A percentile compares a stretch with the other conserved stretches of the same genome.
Evolutionary conservation across 164 flowering plant species (phyloP).

Genomic region (Nelumbo lutea): DNA sequence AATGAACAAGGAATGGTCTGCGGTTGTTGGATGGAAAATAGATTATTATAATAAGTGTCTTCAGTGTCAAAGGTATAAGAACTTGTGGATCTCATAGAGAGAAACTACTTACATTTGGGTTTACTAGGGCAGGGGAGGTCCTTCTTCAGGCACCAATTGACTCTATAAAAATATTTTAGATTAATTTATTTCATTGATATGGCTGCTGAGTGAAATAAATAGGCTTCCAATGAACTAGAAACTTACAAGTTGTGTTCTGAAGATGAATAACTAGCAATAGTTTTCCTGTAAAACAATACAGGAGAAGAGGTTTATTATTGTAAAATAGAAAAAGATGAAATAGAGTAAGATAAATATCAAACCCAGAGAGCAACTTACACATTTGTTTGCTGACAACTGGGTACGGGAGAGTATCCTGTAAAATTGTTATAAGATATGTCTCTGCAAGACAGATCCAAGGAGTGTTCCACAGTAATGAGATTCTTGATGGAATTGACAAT

Average conservation of each 20-base stretch:
- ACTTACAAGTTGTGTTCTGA: conserved; percentile 4
- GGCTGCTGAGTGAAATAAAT: background rate
- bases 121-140: conserved; percentile 1
- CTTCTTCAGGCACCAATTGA: conserved; percentile 47
- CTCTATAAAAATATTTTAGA: conserved; percentile 19
- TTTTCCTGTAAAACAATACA: no score
- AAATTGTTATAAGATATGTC: conserved; percentile 6
- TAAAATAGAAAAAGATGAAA: no score
- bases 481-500: background rate
- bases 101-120: conserved; percentile 38
- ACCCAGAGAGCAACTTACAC: conserved; percentile 5
- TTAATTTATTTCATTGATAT: background rate
- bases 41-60: background rate
- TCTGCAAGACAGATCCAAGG: conserved; percentile 10
- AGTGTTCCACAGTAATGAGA: background rate
- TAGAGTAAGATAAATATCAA: background rate
- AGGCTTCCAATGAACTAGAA: background rate
- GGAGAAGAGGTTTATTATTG: no score
- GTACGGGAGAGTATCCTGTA: background rate
- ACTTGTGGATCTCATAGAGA: background rate
- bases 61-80: no score
- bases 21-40: conserved; percentile 4
- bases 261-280: conserved; percentile 2
- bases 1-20: conserved; percentile 59
- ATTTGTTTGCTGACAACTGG: background rate